Base-by-base conservation (phyloP, 129 eudicot genomes). In the Flaveria trinervia region DNA sequence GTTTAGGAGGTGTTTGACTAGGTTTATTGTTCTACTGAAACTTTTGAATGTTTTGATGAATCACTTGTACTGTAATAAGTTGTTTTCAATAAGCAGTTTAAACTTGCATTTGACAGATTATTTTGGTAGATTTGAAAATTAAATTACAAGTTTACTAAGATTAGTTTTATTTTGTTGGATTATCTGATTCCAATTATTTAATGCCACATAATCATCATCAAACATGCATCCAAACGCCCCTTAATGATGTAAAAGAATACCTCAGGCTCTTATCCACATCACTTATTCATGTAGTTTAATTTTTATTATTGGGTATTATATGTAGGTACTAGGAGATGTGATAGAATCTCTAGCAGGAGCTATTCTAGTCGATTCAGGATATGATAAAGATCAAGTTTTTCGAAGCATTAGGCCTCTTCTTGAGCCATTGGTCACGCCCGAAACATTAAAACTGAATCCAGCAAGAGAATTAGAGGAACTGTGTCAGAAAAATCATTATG, bases 321-420 rank as follows among this genome's bases (percentile, higher is more conserved):
- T 73, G 9, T 68, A 95, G 99, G 99, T 95, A 28, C 92, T 95
- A 23, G 99, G 89, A 17, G 97, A 95, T 72, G 68, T 95, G 0
- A 91, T 95, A 30, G 99, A 94, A 78, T 95, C 97, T 28, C 30
- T 91, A 36, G 99, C 96, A 0, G 99, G 97, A 43, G 99, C 99
- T 4, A 89, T 95, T n/a, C 20, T 85, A 26, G 86, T 95, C 6
- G 97, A 95, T 59, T 95, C 97, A 0, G 93, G 97, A 4, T 86
- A 81, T 43, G 65, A 84, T 50, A 86, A 88, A 77, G 94, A 91
- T 1, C 60, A 3, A 49, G 97, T 89, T 39, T 86, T 89, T 71
- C 26, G 50, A 12, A 78, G 97, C 44, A 87, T 95, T 68, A 64
- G 86, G 64, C 99, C 96, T 20, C 89, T 91, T 25, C 84, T 95